phyloP scores from a whole-genome alignment of 495 filamentous ascomycete genomes.

The Ramalina peruviana region DNA sequence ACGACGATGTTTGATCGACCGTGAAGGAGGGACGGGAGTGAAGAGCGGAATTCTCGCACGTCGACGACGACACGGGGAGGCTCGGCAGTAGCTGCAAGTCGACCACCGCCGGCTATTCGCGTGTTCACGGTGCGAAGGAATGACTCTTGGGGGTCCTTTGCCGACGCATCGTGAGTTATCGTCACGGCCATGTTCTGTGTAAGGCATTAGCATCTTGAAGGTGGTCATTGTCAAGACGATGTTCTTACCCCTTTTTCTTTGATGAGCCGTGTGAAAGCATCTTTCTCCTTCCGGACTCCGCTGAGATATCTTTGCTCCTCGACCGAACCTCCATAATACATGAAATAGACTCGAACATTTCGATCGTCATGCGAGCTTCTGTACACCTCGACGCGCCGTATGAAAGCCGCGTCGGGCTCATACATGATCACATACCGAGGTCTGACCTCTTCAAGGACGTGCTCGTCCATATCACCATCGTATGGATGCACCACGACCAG shows the following conservation, averaged over 20 bases:
- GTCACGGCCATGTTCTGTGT: conserved; percentile 69
- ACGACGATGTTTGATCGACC: conserved; percentile 73
- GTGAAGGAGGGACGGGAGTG: conserved; percentile 81
- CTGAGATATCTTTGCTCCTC: conserved; percentile 94
- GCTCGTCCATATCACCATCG: conserved; percentile 90
- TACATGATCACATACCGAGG: conserved; percentile 98
- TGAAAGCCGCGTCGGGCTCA: conserved; percentile 91
- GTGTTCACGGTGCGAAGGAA: conserved; percentile 96
- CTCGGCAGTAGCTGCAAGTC: conserved; percentile 71
- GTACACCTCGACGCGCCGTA: conserved; percentile 88
- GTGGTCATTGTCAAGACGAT: neutral
- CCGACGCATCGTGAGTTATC: conserved; percentile 56
- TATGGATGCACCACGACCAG: conserved; percentile 84
- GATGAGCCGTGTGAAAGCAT: conserved; percentile 85
- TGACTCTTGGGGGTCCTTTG: conserved; percentile 76
- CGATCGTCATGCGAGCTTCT: conserved; percentile 82
- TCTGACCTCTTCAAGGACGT: conserved; percentile 82
- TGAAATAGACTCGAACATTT: conserved; percentile 84
- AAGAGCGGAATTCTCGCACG: conserved; percentile 88
- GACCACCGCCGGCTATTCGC: conserved; percentile 85
- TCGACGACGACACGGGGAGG: conserved; percentile 93
- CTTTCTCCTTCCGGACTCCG: conserved; percentile 80
- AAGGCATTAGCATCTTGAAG: conserved; percentile 3
- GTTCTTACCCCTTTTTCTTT: conserved; percentile 62
- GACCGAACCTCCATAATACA: conserved; percentile 89